These are phyloP conservation scores for Zoysia matrella DNA, from an alignment of 202 grass and related monocot genomes.

Conservation along the genomic window DNA sequence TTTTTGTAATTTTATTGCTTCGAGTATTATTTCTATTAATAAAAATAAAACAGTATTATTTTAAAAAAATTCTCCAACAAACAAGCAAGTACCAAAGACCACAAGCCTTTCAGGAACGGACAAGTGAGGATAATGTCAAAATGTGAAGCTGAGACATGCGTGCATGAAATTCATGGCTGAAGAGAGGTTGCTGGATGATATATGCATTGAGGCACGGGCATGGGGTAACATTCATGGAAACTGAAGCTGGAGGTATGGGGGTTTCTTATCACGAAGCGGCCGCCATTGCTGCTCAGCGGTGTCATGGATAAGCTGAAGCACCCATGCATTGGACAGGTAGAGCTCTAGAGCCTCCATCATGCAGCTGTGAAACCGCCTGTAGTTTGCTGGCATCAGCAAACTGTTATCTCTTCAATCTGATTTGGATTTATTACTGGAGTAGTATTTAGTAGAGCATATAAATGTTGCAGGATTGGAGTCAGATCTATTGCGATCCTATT, in stretches of 20 bases:
- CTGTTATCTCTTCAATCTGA: not conserved
- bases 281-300: not conserved
- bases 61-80: too few species aligned
- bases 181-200: constrained; percentile 45
- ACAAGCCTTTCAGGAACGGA: not conserved
- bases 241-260: constrained; percentile 39
- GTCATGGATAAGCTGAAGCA: constrained; percentile 4
- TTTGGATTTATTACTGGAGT: not conserved
- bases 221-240: constrained; percentile 34
- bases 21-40: too few species aligned
- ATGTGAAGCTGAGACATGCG: not conserved
- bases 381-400: not conserved
- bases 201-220: constrained; percentile 12
- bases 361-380: not conserved
- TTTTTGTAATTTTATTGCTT: too few species aligned
- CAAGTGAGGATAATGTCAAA: constrained; percentile 14
- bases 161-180: not conserved
- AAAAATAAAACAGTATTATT: too few species aligned
- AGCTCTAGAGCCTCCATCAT: not conserved
- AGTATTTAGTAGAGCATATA: not conserved
- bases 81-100: too few species aligned
- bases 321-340: constrained; percentile 29
- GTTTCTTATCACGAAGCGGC: constrained; percentile 32
- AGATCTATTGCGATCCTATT: not conserved
- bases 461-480: not conserved